phyloP scores from a whole-genome alignment of 2,329 filamentous ascomycete species.

The Chalara sp. region DNA sequence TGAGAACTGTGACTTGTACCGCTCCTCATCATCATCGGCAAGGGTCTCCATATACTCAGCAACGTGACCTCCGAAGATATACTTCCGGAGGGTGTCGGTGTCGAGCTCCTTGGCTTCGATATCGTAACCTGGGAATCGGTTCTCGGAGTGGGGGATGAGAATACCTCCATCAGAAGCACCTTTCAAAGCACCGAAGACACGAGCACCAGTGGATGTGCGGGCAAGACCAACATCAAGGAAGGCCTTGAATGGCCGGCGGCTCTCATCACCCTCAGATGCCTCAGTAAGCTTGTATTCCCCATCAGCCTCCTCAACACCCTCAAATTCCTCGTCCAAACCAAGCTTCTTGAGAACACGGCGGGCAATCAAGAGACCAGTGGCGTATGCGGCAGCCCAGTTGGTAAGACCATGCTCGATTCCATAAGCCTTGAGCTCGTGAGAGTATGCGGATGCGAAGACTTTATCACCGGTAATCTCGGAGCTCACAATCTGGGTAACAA shows the following conservation, averaged over 20 bases:
- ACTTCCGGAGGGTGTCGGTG: conserved; percentile 92
- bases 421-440: conserved; percentile 96
- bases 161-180: conserved; percentile 98
- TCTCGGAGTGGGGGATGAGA: conserved; percentile 96
- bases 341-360: conserved; percentile 97
- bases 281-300: conserved; percentile 96
- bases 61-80: conserved; percentile 98
- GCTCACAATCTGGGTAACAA: conserved; percentile 94
- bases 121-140: conserved; percentile 98
- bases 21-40: conserved; percentile 99
- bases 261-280: conserved; percentile 83
- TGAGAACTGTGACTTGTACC: conserved; percentile 96
- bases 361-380: conserved; percentile 92
- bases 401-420: conserved; percentile 97
- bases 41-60: conserved; percentile 99
- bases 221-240: conserved; percentile 96
- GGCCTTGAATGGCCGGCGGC: conserved; percentile 98
- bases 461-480: conserved; percentile 98
- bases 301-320: conserved; percentile 92
- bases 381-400: conserved; percentile 99
- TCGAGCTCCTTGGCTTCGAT: conserved; percentile 98
- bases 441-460: conserved; percentile 87
- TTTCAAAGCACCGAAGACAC: conserved; percentile 99
- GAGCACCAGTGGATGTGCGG: conserved; percentile 96
- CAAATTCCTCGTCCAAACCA: conserved; percentile 85